Evolutionary conservation across 306 rosid species (phyloP).

Genomic region (Casuarina equisetifolia): DNA sequence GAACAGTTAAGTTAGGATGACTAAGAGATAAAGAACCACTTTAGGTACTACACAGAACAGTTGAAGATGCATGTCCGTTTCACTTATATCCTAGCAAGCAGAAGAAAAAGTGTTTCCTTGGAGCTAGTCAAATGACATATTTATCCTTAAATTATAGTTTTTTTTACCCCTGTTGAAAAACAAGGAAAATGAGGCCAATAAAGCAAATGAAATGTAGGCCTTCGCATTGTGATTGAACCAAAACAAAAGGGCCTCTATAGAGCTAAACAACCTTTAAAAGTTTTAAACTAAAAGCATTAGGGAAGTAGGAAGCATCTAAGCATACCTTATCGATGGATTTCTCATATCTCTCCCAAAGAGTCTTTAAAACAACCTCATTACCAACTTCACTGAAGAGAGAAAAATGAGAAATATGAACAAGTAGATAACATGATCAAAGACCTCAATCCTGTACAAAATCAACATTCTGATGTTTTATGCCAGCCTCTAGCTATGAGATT

Average conservation of each 20-base stretch:
- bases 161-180: neutral
- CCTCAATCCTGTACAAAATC: neutral
- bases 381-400: conserved; percentile 65
- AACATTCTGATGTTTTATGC: too few relatives aligned
- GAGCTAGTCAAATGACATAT: neutral
- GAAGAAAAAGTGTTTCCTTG: neutral
- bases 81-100: neutral
- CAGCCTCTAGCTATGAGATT: neutral
- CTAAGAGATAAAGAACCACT: neutral
- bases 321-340: conserved; percentile 77
- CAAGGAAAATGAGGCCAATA: neutral
- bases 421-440: conserved; percentile 3
- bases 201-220: conserved; percentile 5
- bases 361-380: conserved; percentile 82
- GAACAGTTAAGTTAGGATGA: conserved; percentile 2
- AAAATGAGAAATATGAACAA: conserved; percentile 23
- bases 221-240: conserved; percentile 11
- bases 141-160: neutral
- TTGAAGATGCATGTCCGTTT: neutral
- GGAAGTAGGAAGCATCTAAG: conserved; percentile 18
- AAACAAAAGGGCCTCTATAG: conserved; percentile 15
- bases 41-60: neutral
- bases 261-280: conserved; percentile 30
- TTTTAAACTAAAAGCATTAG: conserved; percentile 3
- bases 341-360: conserved; percentile 87